Base-by-base conservation (phyloP, 169 alveolate genomes). In the Plasmodium yoelii region DNA sequence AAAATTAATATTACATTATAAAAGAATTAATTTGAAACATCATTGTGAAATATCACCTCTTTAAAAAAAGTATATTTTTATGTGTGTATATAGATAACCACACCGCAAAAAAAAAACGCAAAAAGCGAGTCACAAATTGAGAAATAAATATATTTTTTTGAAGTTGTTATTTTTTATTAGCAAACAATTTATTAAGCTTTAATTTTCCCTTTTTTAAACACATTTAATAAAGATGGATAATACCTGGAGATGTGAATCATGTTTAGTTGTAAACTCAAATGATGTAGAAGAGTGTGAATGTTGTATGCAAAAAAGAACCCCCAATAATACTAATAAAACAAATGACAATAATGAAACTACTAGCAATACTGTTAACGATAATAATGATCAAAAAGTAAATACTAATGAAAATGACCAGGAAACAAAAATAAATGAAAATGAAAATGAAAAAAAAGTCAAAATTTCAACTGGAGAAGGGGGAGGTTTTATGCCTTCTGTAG, bases 401-500 rank as follows among this genome's bases (percentile, higher is more conserved):
- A 60, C 18, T 61, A 75, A 60, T n/a, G 65, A 75, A 61, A 49
- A 49, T 13, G 53, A 49, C 10, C 51, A 63, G 18, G 64, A 44
- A 13, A 60, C 73, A 22, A 75, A 75, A 26, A 47, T 57, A 57
- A 73, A 49, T 28, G 72, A 39, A 28, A 73, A 49, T 28, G 72
- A 39, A 28, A 75, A 28, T 61, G 15, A 53, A 61, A 19, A 75
- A 19, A 53, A 9, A 47, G 12, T 26, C 10, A 75, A 64, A n/a
- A 13, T 47, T 15, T 55, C 34, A 5, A 59, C 60, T 5, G 34
- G 39, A 26, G 73, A 61, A 39, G 88, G 73, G 19, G 77, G 74
- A 18, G 88, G 88, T 1, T 75, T 75, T 47, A 75, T 75, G 22
- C 88, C 88, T n/a, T 75, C 88, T 4, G 39, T 75, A 22, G 64